phyloP scores from a whole-genome alignment of 2,329 filamentous ascomycete species.

The Macrophomina pseudophaseolina region DNA sequence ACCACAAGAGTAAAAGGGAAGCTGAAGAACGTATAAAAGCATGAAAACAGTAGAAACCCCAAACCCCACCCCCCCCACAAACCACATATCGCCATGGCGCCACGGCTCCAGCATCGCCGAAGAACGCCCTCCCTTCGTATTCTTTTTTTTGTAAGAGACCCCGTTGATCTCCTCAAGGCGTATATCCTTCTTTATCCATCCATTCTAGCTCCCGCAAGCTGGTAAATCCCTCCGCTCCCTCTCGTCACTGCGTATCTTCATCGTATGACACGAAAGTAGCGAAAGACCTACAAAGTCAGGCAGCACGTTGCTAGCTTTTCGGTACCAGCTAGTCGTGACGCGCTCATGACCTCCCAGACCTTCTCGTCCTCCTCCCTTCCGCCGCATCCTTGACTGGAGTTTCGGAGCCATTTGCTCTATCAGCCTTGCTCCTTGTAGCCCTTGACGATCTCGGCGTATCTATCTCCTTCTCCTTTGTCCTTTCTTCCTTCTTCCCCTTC shows the following conservation, averaged over 20 bases:
- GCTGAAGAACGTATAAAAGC: no score
- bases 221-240: neutral
- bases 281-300: no score
- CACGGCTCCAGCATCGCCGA: no score
- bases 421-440: neutral
- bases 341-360: constrained; percentile 4
- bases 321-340: neutral
- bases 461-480: neutral
- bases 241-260: neutral
- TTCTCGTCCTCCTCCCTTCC: neutral
- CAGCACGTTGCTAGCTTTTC: no score
- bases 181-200: neutral
- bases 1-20: no score
- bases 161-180: neutral
- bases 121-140: no score
- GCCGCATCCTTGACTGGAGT: neutral
- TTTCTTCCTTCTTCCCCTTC: neutral
- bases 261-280: no score
- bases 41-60: no score
- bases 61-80: no score
- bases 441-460: neutral
- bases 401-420: neutral
- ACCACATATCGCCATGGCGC: no score
- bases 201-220: neutral
- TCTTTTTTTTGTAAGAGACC: no score